Evolutionary conservation across 495 filamentous ascomycete genomes (phyloP).

Genomic region (Polyplosphaeria fusca): DNA sequence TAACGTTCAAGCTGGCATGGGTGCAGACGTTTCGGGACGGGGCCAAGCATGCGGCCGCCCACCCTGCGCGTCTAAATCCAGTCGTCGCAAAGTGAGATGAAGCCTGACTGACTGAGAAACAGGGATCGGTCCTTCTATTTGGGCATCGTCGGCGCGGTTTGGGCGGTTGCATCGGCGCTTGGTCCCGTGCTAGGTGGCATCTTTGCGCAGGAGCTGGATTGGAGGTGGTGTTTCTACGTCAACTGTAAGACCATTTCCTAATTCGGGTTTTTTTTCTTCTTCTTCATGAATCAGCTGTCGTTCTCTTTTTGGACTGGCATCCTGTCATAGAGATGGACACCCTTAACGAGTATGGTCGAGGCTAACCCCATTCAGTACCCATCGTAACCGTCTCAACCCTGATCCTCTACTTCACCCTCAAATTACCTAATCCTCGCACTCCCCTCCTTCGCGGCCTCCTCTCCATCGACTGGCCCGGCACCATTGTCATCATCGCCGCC

Average conservation of each 20-base stretch:
- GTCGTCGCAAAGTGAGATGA: too few species aligned
- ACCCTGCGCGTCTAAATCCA: too few species aligned
- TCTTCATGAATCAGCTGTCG: neutral
- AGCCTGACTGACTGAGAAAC: neutral
- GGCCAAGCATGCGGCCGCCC: neutral
- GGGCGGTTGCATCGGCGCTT: slow-evolving; percentile 70
- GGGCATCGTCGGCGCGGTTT: slow-evolving; percentile 64
- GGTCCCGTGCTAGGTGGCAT: slow-evolving; percentile 75
- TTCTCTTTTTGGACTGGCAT: neutral
- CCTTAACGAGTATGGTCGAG: neutral
- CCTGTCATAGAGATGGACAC: neutral
- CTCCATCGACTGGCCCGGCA: slow-evolving; percentile 30
- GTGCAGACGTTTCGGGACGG: neutral
- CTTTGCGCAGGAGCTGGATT: slow-evolving; percentile 60
- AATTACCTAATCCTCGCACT: slow-evolving; percentile 17
- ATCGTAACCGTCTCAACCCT: slow-evolving; percentile 15
- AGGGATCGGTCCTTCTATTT: slow-evolving; percentile 63
- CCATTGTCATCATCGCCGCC: slow-evolving; percentile 21
- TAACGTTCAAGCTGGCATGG: neutral
- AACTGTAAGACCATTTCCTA: slow-evolving; percentile 17
- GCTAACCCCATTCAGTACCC: slow-evolving; percentile 16
- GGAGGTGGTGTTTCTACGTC: slow-evolving; percentile 41
- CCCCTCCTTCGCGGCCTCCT: slow-evolving; percentile 19
- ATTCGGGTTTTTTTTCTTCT: too few species aligned
- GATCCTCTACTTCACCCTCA: slow-evolving; percentile 24